Evolutionary conservation across 2,329 filamentous ascomycete genomes (phyloP), one percentile per base, ranked within the genome.

Genomic region (Scolecobasidium constrictum): DNA sequence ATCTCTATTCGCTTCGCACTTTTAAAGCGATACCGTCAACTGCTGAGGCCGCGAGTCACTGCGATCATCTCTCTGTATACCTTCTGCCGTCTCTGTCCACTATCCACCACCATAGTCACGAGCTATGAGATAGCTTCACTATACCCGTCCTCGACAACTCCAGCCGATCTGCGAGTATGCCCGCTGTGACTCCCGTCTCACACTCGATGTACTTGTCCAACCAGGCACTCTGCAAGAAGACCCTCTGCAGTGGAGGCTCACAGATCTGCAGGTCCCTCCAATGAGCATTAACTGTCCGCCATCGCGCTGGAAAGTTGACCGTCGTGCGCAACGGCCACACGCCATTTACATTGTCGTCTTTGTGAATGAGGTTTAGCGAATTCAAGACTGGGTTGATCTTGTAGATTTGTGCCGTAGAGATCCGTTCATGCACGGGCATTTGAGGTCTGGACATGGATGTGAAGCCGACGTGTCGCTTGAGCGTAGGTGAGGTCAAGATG

Each of bases 371-470:
- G 12, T 19, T 36, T 36, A 36, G 18, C 13, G 34, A 36, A 9
- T 36, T 11, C 7, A 36, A 16, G 7, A 36, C 34, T n/a, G 34
- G 34, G 17, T 36, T 36, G 34, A 36, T 36, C 11, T n/a, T 36
- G 34, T 9, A 36, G 7, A 15, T 9, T 19, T 7, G 9, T n/a
- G 34, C 12, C 18, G 12, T 36, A 15, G 26, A 31, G n/a, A n/a
- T n/a, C n/a, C n/a, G n/a, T 31, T 31, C 26, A 9, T 18, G 9
- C 11, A 16, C 9, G 9, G 34, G 34, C 17, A 16, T 18, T 18
- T 15, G 12, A 11, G 34, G 13, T 18, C 7, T 7, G 17, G 11
- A 9, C 11, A 16, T 15, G 9, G 34, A 19, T 11, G 34, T 36
- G 9, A 11, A 36, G 7, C 34, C 12, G 17, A 36, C 7, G 34